Base-by-base conservation (phyloP, 2,329 filamentous ascomycete genomes). In the Trichoderma asperellum region DNA sequence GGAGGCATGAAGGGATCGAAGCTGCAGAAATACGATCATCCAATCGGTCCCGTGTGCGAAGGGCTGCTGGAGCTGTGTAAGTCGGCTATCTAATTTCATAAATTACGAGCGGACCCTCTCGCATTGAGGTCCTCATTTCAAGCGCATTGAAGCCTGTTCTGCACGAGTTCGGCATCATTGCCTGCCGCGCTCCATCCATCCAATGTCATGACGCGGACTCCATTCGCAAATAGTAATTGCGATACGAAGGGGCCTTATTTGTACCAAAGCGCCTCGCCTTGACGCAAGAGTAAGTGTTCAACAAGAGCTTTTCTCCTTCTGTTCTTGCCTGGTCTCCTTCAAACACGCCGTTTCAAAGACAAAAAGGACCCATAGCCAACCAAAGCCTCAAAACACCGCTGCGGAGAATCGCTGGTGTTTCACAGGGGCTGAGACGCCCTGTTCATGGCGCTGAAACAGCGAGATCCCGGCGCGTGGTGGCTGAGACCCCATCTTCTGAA, bases 391-490 rank as follows among this genome's bases (percentile, higher is more conserved):
- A 43, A 59, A 43, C 57, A 7, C 32, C 21, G 21, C 29, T 53
- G 34, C 47, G 60, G 32, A 53, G 43, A 64, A 40, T 34, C 21
- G 35, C 21, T 21, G n/a, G 57, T 32, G 61, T 64, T 56, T 56
- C 61, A 32, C 61, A 64, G 61, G 61, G 49, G 61, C 14, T 64
- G 61, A 64, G 52, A 64, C 61, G 57, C 29, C 32, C 35, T 49
- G 47, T 8, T 5, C 56, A 14, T 37, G 60, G 32, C n/a, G 60
- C 60, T 63, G 60, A 63, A 63, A 63, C 60, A 24, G 40, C 58
- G 58, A 32, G 40, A 61, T 43, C 62, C 62, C 62, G 55, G 64
- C 64, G 64, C 55, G 49, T 67, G 53, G 64, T 27, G 32, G 55
- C 32, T 56, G 52, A 8, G 2, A 40, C 62, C 40, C 55, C 40